Evolutionary conservation across 2,329 filamentous ascomycete species (phyloP).

Genomic region (Alternaria postmessia): DNA sequence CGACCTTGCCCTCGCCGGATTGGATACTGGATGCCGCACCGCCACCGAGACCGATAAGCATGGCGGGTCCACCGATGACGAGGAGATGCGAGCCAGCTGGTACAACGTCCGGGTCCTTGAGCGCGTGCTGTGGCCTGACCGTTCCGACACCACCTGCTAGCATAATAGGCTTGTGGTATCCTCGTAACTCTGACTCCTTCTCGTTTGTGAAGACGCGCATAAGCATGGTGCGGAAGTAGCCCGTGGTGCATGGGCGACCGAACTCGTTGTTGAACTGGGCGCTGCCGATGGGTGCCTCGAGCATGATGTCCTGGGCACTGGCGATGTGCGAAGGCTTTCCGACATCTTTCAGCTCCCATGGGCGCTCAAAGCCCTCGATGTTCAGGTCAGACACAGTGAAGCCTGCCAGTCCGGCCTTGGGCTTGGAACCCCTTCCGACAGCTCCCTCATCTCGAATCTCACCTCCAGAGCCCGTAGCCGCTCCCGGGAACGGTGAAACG

Average conservation of each 20-base stretch:
- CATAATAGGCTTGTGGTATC: conserved; percentile 99
- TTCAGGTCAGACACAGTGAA: conserved; percentile 95
- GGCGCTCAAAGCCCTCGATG: conserved; percentile 81
- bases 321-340: conserved; percentile 92
- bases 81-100: conserved; percentile 88
- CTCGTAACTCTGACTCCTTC: conserved; percentile 75
- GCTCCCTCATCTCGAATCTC: conserved; percentile 96
- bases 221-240: conserved; percentile 90
- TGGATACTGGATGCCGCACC: conserved; percentile 92
- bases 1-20: conserved; percentile 86
- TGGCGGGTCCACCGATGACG: conserved; percentile 92
- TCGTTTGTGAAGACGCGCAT: conserved; percentile 70
- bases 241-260: conserved; percentile 84
- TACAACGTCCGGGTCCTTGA: conserved; percentile 83
- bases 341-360: conserved; percentile 86
- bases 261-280: conserved; percentile 99
- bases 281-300: conserved; percentile 93
- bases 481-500: conserved; percentile 91
- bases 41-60: conserved; percentile 96
- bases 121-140: conserved; percentile 86
- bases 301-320: conserved; percentile 94
- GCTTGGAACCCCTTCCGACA: conserved; percentile 88
- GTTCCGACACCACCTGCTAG: conserved; percentile 95
- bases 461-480: conserved; percentile 92
- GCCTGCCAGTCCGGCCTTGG: conserved; percentile 89